Evolutionary conservation across 768 basidiomycete species (phyloP), one percentile per base, ranked within the genome.

Genomic region (Amanita subjunquillea): DNA sequence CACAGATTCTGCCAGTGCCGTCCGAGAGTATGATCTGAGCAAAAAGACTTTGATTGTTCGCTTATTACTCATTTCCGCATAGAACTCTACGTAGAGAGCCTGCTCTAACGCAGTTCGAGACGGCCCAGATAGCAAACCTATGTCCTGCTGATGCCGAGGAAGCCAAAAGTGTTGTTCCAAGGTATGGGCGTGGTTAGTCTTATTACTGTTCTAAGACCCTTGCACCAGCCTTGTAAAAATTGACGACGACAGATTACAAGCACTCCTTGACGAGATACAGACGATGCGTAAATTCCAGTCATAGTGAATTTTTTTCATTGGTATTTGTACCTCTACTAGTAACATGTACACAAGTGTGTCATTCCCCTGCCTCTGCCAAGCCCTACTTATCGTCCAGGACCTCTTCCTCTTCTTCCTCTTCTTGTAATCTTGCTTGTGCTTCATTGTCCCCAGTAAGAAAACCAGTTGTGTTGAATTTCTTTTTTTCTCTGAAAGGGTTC

Each of bases 221-320:
- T 46, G 41, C 17, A 38, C 50, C 6, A 92, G 91, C 65, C 76
- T 95, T 27, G 82, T 87, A 22, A 91, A 91, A 63, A 80, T 91
- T 48, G 91, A 94, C 55, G 92, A 94, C 57, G 91, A 95, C 60
- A 71, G 80, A 56, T 71, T 95, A 41, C 90, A 95, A 66, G 72
- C 78, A 1, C 72, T 91, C 49, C 75, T 95, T 4, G 85, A 89
- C 60, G 89, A 93, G 63, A 91, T 95, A 41, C 87, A 91, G 63
- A 89, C 86, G 22, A 85, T 91, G 80, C 76, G 91, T 62, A 90
- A 90, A 69, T 91, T 87, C 76, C 91, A 94, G 67, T 74, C 85
- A 58, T 90, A 66, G 77, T 10, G 8, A 46, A 17, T 17, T 17
- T 17, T n/a, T 32, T 5, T 9, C n/a, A 46, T 27, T 46, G 7